A percentile compares a stretch with the other conserved stretches of the same genome.
phyloP scores from a whole-genome alignment of 2,329 filamentous ascomycete genomes.

The Hypoxylon sp. region DNA sequence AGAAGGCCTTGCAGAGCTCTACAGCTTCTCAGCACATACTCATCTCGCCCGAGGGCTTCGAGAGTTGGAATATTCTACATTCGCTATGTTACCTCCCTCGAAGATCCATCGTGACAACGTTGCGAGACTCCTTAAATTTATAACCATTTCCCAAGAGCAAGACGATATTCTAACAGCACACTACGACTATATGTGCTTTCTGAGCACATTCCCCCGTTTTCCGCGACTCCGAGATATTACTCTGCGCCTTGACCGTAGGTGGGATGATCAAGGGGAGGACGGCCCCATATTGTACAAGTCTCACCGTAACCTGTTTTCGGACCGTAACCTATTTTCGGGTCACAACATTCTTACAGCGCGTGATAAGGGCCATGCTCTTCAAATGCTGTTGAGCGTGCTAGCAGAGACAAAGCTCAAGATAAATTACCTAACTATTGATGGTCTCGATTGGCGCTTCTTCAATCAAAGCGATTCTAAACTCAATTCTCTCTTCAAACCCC shows the following conservation, averaged over 20 bases:
- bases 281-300: too few relatives aligned
- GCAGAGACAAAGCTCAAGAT: not conserved
- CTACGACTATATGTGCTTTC: not conserved
- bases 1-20: not conserved
- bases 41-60: slow-evolving; percentile 2
- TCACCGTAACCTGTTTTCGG: too few relatives aligned
- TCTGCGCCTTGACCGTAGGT: slow-evolving; percentile 1
- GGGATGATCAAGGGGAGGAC: too few relatives aligned
- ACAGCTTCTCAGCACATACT: not conserved
- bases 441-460: slow-evolving; percentile 11
- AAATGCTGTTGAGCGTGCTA: not conserved
- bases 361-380: not conserved
- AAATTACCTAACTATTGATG: not conserved
- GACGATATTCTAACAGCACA: not conserved
- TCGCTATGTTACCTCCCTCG: not conserved
- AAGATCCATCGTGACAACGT: not conserved
- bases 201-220: not conserved
- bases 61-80: slow-evolving; percentile 7
- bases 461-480: not conserved
- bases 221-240: slow-evolving; percentile 1
- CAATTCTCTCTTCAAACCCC: not conserved
- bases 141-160: not conserved
- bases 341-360: too few relatives aligned
- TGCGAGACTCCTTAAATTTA: not conserved
- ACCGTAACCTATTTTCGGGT: too few relatives aligned